Evolutionary conservation across 2,329 filamentous ascomycete genomes (phyloP).

Genomic region (Decorospora gaudefroyi): DNA sequence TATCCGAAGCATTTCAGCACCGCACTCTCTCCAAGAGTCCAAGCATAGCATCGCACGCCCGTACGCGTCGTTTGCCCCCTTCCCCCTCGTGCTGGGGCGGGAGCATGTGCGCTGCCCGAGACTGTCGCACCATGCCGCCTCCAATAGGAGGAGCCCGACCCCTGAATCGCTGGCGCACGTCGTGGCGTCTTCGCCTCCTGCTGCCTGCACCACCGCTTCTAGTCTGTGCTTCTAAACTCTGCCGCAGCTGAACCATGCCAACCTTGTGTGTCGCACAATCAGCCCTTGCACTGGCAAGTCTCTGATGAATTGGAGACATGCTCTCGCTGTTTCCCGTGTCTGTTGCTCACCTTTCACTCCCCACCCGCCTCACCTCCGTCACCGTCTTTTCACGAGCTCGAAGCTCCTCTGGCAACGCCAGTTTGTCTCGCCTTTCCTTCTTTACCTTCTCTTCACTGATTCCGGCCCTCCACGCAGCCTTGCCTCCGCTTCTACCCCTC

Average conservation of each 20-base stretch:
- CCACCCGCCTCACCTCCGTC: conserved; percentile 17
- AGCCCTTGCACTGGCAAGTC: conserved; percentile 31
- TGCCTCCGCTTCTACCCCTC: conserved; percentile 16
- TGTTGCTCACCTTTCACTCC: conserved; percentile 23
- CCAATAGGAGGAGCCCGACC: conserved; percentile 27
- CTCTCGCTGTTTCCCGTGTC: conserved; percentile 24
- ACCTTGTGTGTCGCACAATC: conserved; percentile 33
- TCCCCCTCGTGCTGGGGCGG: conserved; percentile 30
- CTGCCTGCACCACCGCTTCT: conserved; percentile 25
- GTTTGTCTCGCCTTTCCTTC: conserved; percentile 17
- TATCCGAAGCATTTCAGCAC: no score
- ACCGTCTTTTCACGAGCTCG: conserved; percentile 32
- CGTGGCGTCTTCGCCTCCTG: conserved; percentile 35
- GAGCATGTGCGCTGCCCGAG: conserved; percentile 36
- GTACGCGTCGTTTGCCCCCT: conserved; percentile 4
- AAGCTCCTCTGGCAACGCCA: conserved; percentile 31
- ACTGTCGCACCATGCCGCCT: conserved; percentile 38
- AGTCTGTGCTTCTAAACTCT: conserved; percentile 29
- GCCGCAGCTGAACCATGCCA: conserved; percentile 20
- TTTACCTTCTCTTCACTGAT: conserved; percentile 25
- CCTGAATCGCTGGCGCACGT: conserved; percentile 28
- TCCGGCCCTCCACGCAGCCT: conserved; percentile 20
- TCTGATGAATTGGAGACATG: conserved; percentile 32
- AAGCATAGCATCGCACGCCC: background rate
- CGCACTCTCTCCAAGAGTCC: no score